Conservation (phyloP, 2,329 filamentous ascomycete species). For the Claviceps sp. region DNA sequence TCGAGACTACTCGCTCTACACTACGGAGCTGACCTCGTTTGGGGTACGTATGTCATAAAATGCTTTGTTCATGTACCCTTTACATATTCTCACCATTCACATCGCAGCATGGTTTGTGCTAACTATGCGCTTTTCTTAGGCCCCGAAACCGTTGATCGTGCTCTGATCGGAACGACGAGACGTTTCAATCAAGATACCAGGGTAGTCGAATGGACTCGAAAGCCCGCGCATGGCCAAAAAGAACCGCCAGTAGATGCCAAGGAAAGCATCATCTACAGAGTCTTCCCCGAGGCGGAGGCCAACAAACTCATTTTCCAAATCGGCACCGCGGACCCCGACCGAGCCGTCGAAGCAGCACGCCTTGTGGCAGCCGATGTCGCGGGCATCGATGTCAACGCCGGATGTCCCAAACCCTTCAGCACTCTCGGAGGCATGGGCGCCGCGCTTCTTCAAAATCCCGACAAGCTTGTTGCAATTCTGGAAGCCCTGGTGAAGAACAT, state of each 20-base stretch:
- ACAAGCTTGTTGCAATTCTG: constrained; percentile 71
- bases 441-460: constrained; percentile 72
- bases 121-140: constrained; percentile 32
- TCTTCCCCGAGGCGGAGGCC: constrained; percentile 66
- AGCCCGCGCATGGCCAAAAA: constrained; percentile 56
- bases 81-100: neutral
- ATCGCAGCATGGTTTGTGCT: neutral
- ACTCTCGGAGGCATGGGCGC: constrained; percentile 93
- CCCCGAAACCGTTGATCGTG: constrained; percentile 84
- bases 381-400: constrained; percentile 93
- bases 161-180: constrained; percentile 77
- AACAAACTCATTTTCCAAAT: constrained; percentile 78
- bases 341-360: constrained; percentile 71
- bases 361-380: constrained; percentile 77
- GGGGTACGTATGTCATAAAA: constrained; percentile 46
- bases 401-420: constrained; percentile 96
- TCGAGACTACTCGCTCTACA: constrained; percentile 78
- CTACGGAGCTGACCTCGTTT: constrained; percentile 93
- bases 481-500: constrained; percentile 70
- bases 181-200: constrained; percentile 61
- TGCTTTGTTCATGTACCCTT: neutral
- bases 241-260: constrained; percentile 37
- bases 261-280: constrained; percentile 67
- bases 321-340: constrained; percentile 70
- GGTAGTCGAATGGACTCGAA: constrained; percentile 74